phyloP scores from a whole-genome alignment of 2,329 filamentous ascomycete species.

The Biscogniauxia marginata region DNA sequence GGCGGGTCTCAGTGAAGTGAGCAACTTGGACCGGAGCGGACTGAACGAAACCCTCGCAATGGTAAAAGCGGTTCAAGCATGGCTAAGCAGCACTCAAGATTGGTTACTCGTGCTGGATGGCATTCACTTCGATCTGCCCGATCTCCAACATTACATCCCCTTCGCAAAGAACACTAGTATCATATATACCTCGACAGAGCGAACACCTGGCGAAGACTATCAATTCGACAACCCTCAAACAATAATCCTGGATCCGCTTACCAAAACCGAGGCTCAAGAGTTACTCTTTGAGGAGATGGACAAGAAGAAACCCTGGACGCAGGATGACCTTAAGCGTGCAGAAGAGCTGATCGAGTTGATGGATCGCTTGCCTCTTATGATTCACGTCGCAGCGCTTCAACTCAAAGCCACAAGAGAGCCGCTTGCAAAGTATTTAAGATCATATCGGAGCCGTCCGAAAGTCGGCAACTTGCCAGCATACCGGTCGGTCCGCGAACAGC shows the following conservation, averaged over 20 bases:
- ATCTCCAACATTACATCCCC: constrained; percentile 62
- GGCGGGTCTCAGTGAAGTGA: constrained; percentile 46
- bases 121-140: constrained; percentile 58
- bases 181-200: constrained; percentile 67
- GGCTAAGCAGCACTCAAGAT: constrained; percentile 59
- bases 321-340: constrained; percentile 55
- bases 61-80: constrained; percentile 56
- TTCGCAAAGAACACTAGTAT: constrained; percentile 61
- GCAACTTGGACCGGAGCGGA: constrained; percentile 39
- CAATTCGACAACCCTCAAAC: constrained; percentile 58
- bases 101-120: constrained; percentile 71
- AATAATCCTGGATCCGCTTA: constrained; percentile 55
- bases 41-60: constrained; percentile 43
- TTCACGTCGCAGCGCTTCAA: constrained; percentile 63
- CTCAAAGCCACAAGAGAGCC: constrained; percentile 61
- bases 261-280: constrained; percentile 55
- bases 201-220: constrained; percentile 52
- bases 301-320: constrained; percentile 52
- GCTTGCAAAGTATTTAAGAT: constrained; percentile 58
- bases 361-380: constrained; percentile 64
- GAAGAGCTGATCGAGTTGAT: constrained; percentile 63
- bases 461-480: constrained; percentile 50
- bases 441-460: constrained; percentile 54
- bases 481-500: constrained; percentile 47
- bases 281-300: constrained; percentile 63